Base-by-base conservation (phyloP, 345 rosid genomes). In the Hibiscus syriacus region DNA sequence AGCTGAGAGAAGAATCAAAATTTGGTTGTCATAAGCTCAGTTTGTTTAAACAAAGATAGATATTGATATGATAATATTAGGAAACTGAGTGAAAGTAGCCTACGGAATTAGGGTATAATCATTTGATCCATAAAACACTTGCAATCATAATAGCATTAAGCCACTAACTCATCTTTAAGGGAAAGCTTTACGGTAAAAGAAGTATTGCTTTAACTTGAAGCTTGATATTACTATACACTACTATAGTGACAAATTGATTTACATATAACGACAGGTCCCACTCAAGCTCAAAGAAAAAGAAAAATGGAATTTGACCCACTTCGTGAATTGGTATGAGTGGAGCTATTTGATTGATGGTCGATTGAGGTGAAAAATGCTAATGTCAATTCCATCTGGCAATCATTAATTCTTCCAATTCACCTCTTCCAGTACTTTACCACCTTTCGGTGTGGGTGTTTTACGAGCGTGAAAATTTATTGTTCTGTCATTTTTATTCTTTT, bases 121-220 rank as follows among this genome's bases (percentile, higher is more conserved):
- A 20, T 60, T 38, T 19, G n/a, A 19, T 59, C 22, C 43, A 4
- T 17, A 34, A 19, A 20, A 58, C 22, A 45, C 19, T 48, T 48
- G 10, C 22, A 48, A 48, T 17, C 5, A 17, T 48, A 2, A 41
- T 27, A n/a, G 43, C 25, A 10, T 1, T 32, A 32, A 32, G 48
- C 48, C n/a, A n/a, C 22, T 17, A 43, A 13, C 48, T 43, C 48
- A 12, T 34, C 16, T 59, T 61, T 22, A n/a, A n/a, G 38, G 14
- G 11, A 19, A 61, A 61, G 49, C 49, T 39, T 61, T 61, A 3
- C 49, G 6, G 49, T 49, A 39, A 61, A 49, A 61, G 19, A 46
- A n/a, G n/a, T n/a, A n/a, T n/a, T n/a, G n/a, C n/a, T 12, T 29
- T 61, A 22, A 1, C 66, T 61, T 60, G 16, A 60, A 60, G 65